Base-by-base conservation (phyloP, 495 filamentous ascomycete genomes). In the Aspergillus nanangensis region DNA sequence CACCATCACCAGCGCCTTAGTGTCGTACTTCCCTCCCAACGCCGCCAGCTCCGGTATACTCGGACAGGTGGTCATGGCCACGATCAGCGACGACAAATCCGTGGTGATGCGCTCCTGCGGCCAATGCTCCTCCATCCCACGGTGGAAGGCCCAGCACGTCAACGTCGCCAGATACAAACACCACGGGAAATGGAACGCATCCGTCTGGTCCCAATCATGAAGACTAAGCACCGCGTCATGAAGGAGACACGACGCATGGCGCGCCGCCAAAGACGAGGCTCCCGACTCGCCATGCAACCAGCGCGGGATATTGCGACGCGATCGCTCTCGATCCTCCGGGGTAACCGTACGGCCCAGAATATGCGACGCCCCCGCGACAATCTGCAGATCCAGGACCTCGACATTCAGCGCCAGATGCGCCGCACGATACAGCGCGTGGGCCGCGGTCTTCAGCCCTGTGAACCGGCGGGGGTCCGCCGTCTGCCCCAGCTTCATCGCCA, bases 131-230 rank as follows among this genome's bases (percentile, higher is more conserved):
- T 52, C 48, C 15, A 48, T 47, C n/a, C 52, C 60, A 18, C 69
- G 58, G 47, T 74, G 71, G 29, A 78, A 75, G 8, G 69, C 65
- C 76, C 76, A 82, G 38, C 70, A 69, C 1, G 69, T 66, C 32
- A 80, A 44, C 3, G 77, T 78, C 4, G 72, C 73, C 19, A 80
- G 56, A 50, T 82, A 82, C 24, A 79, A 52, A 48, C 73, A 74
- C 78, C 77, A 80, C 0, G 76, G 74, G 38, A 75, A 76, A 53
- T 79, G 76, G 47, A 79, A 79, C 5, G 72, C 60, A 47, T 75
- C 67, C 11, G 69, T 71, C 11, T 66, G 65, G 21, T 77, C 73
- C 60, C 70, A 76, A 32, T 79, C 67, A 27, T 71, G 63, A 11
- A 77, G 62, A 38, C 68, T 70, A 18, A 64, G 45, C 5, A 77